A percentile compares a stretch with the other conserved stretches of the same genome.
These are phyloP conservation scores for Nicotiana obtusifolia DNA, from an alignment of 257 asterid species.

Conservation along the genomic window DNA sequence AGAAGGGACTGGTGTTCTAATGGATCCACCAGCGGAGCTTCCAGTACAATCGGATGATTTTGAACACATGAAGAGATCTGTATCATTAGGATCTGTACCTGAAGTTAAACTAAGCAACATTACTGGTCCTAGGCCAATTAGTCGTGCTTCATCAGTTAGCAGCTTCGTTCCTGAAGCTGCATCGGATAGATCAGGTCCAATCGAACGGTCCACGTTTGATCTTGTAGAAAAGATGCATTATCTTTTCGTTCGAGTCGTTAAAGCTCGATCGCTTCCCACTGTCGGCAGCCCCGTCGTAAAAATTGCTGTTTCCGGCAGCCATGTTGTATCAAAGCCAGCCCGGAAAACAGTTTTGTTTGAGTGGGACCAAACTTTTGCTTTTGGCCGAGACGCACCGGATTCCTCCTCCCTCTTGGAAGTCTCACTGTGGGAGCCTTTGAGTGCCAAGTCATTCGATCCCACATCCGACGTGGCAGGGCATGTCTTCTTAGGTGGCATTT, in stretches of 20 bases:
- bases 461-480: conserved; percentile 39
- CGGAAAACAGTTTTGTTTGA: conserved; percentile 52
- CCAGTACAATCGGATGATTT: conserved; percentile 16
- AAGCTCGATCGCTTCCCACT: conserved; percentile 73
- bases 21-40: conserved; percentile 18
- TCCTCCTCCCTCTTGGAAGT: conserved; percentile 63
- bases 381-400: conserved; percentile 54
- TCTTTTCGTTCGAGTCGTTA: conserved; percentile 66
- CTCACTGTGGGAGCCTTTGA: conserved; percentile 69
- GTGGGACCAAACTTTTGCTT: conserved; percentile 88
- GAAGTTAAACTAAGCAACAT: conserved; percentile 36
- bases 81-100: conserved; percentile 34
- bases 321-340: conserved; percentile 65
- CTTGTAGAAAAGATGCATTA: conserved; percentile 88
- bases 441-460: conserved; percentile 10
- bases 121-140: conserved; percentile 55
- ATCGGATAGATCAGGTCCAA: conserved; percentile 39
- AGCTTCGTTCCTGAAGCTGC: conserved; percentile 59
- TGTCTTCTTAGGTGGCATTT: conserved; percentile 75
- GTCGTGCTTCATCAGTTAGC: conserved; percentile 64
- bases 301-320: conserved; percentile 60
- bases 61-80: conserved; percentile 44
- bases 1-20: conserved; percentile 10
- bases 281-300: conserved; percentile 63
- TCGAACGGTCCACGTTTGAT: conserved; percentile 74